Base-by-base conservation (phyloP, 1,139 yeast species). In the Geotrichum siamense region DNA sequence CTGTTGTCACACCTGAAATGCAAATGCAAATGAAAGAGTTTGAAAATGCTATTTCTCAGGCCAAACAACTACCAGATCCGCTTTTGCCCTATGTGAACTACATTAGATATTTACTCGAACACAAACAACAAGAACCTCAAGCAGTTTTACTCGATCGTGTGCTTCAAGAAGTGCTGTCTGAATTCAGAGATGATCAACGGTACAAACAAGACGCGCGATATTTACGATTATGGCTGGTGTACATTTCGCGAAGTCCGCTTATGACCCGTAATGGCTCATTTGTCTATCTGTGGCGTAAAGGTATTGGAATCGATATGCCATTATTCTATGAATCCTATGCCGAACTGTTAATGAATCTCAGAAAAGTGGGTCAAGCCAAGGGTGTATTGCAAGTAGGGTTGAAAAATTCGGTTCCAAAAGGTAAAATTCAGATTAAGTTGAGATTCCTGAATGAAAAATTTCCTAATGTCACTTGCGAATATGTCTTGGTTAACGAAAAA, bases 171-270 rank as follows among this genome's bases (percentile, higher is more conserved):
- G 34, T 17, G 3, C 19, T 30, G 10, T 9, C 34, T n/a, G 19
- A 30, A 5, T 17, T 12, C 21, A 30, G 17, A 30, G 34, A 30
- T 21, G 8, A 13, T 16, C 21, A n/a, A 8, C 19, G 21, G 12
- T 89, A 87, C 61, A 80, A 78, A 51, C 82, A 89, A 58, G 96
- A 89, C 58, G 76, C 87, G 0, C 65, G 96, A 40, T 87, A 84
- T 58, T 64, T 91, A 44, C 73, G 72, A 49, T 71, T 87, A 1
- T 91, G 98, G 96, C 63, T 89, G 41, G 79, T 78, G 48, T 84
- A 83, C 59, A 76, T 81, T 19, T 72, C 71, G 22, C 79, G 75
- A 55, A 74, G 83, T 1, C 17, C 16, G 20, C 10, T n/a, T 12
- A 89, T 82, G 51, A 69, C 79, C 4, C 91, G 93, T 0, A 64